Evolutionary conservation across 202 grass and related monocot species (phyloP), one percentile per base, ranked within the genome.

Genomic region (Thinopyrum obtusiflorum): DNA sequence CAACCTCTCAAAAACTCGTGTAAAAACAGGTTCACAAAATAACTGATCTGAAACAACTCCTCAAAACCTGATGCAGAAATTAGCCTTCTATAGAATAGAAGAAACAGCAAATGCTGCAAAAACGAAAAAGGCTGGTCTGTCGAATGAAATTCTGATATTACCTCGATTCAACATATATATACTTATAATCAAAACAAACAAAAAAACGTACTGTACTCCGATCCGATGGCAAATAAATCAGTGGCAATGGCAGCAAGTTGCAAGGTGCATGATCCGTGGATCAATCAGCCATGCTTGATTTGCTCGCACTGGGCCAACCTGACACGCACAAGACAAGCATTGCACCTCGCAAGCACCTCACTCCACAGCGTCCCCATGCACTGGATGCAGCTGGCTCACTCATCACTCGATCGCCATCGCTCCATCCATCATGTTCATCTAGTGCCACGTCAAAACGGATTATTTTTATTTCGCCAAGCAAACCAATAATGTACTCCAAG

Each of bases 251-350:
- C 31, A 2, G 72, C 83, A 42, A 69, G 1, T 44, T 70, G 65
- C 4, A 47, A 46, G 33, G 36, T 23, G 66, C 84, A 42, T 83
- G 35, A 63, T 46, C n/a, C 11, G 14, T 0, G 24, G 9, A 71
- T 47, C 63, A 9, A 17, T 46, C 25, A 61, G 33, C 64, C 28
- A 63, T 66, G 21, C 76, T 35, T 86, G 76, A 68, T 85, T 17
- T 42, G 83, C 64, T 85, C 63, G 65, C 76, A 18, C 53, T 79
- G 36, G 76, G 4, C 77, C 77, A 79, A 27, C 35, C 76, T 62
- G 77, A 79, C 76, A 62, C 57, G 33, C 57, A 6, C 32, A 27
- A 78, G 35, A 63, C 49, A 76, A 76, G 18, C 47, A 57, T 23
- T 59, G 73, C 49, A 77, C 3, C 74, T 77, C 51, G 51, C 76